Base-by-base conservation (phyloP, 176 grass and related monocot species). In the Neostapfia colusana region DNA sequence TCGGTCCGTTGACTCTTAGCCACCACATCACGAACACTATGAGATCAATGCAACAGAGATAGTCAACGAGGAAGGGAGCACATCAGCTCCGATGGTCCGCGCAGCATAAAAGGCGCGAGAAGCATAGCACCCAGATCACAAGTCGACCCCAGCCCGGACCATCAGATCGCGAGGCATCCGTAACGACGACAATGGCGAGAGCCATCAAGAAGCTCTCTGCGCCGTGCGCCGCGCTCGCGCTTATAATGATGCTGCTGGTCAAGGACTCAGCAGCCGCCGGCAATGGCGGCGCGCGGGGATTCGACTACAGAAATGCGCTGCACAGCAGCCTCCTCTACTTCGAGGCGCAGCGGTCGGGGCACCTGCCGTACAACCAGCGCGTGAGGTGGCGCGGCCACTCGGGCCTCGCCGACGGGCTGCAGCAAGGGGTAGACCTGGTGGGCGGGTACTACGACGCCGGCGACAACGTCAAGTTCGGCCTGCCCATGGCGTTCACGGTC, bases 291-390 rank as follows among this genome's bases (percentile, higher is more conserved):
- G n/a, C 8, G 34, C 14, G 14, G 49, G 31, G 21, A 21, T 87
- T 93, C 24, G 67, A 90, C 70, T 93, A 93, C 74, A 77, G 72
- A 49, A 82, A 63, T 41, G 87, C 87, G 3, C 87, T 93, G 16
- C 76, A 79, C 26, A 90, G 80, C 40, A 91, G 90, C 72, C 81
- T 93, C 37, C 94, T 97, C 40, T 97, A 97, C 77, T 97, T 97
- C 81, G 94, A 97, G 86, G 81, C 94, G 28, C 94, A 97, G 85
- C 84, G 94, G 26, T 97, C 94, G 53, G 94, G 94, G 35, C 89
- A 70, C 72, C 88, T 95, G 12, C 92, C 92, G 1, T 79, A 95
- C 77, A 91, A 89, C 73, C 92, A 95, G 73, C 88, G 92, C n/a
- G 81, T 91, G 2, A 26, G 5, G 10, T 95, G 92, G 92, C 89